Evolutionary conservation across 306 rosid species (phyloP).

Genomic region (Gillenia trifoliata): DNA sequence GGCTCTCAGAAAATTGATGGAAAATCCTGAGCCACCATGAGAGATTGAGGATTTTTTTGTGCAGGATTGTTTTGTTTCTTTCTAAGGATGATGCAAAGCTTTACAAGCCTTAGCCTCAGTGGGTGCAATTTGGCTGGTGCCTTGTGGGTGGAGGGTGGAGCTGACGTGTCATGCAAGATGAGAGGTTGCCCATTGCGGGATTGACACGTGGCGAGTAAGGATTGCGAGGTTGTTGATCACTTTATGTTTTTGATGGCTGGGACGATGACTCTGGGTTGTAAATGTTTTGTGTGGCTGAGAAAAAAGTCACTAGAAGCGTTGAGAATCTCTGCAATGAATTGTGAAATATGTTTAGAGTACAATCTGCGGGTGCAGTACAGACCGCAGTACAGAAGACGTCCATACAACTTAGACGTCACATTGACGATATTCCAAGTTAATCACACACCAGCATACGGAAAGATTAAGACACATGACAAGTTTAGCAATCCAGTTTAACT

Average conservation of each 20-base stretch:
- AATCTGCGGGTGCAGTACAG: neutral
- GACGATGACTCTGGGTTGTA: neutral
- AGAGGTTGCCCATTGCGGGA: slow-evolving; percentile 8
- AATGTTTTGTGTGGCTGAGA: slow-evolving; percentile 43
- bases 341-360: neutral
- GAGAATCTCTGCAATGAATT: slow-evolving; percentile 1
- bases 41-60: slow-evolving; percentile 1
- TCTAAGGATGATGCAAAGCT: slow-evolving; percentile 18
- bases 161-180: slow-evolving; percentile 32
- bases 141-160: slow-evolving; percentile 21
- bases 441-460: too few species aligned
- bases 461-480: neutral
- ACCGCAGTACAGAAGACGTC: neutral
- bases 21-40: slow-evolving; percentile 25
- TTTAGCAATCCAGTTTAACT: too few species aligned
- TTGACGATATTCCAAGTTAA: too few species aligned
- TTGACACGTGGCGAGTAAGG: slow-evolving; percentile 34
- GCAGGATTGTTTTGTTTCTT: slow-evolving; percentile 4
- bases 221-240: slow-evolving; percentile 26
- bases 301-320: neutral
- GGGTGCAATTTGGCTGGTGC: slow-evolving; percentile 11
- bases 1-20: slow-evolving; percentile 22
- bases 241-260: slow-evolving; percentile 11
- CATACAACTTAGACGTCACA: neutral
- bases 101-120: slow-evolving; percentile 30